Conservation (phyloP, 768 basidiomycete genomes). For the Crepidotus variabilis region DNA sequence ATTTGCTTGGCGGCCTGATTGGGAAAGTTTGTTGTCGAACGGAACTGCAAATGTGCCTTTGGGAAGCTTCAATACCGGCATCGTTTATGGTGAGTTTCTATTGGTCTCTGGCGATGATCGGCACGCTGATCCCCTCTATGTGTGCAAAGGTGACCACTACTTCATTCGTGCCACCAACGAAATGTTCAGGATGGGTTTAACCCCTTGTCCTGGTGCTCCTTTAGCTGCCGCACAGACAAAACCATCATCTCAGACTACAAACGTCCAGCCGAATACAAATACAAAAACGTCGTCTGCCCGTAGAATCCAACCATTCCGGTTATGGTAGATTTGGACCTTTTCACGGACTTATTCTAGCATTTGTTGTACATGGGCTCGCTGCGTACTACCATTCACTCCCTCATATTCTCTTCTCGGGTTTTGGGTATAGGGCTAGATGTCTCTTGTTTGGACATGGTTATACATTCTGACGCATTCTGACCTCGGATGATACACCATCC, state of each 20-base stretch:
- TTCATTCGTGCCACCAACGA: slow-evolving; percentile 55
- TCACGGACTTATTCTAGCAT: not conserved
- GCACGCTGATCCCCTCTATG: not conserved
- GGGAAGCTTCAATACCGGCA: slow-evolving; percentile 57
- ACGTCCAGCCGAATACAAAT: not conserved
- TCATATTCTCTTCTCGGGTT: not conserved
- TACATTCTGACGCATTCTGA: not conserved
- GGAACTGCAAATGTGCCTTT: slow-evolving; percentile 60
- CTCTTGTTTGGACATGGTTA: not conserved
- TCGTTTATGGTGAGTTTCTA: slow-evolving; percentile 38
- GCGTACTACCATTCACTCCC: not conserved
- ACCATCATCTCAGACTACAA: not conserved
- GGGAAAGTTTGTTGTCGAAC: slow-evolving; percentile 64
- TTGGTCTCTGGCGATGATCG: slow-evolving; percentile 1
- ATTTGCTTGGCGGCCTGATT: slow-evolving; percentile 54
- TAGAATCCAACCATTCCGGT: not conserved
- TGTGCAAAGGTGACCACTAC: slow-evolving; percentile 58
- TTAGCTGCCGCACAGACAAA: not conserved
- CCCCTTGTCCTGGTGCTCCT: slow-evolving; percentile 25
- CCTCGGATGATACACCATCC: not conserved
- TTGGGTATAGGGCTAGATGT: not conserved
- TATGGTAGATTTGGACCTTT: not conserved
- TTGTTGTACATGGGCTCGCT: not conserved
- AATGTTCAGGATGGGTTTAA: slow-evolving; percentile 41
- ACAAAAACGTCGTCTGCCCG: not conserved